Evolutionary conservation across 2,329 filamentous ascomycete genomes (phyloP), one percentile per base, ranked within the genome.

Genomic region (Alternaria dauci): DNA sequence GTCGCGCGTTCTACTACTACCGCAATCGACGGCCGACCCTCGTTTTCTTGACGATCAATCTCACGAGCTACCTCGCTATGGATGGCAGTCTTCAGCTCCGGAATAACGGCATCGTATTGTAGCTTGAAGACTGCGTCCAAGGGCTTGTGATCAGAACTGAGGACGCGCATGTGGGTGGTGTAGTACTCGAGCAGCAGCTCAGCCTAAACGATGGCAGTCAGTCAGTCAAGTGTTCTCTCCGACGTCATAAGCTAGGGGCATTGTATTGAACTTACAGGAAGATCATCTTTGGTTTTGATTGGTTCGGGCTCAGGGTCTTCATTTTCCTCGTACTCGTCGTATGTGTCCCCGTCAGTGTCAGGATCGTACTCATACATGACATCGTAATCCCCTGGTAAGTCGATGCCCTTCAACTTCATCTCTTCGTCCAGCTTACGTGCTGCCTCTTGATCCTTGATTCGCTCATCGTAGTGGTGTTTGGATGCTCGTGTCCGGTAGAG

Each of bases 61-160:
- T 97, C 91, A 56, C 91, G 87, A 1, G 91, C 94, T 12, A 98
- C 91, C 73, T 98, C 93, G 58, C 91, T 88, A 63, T 97, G 91
- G 0, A 98, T 84, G 63, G 88, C 90, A 1, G 92, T 88, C 76
- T 96, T 97, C 26, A 97, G 81, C 28, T 94, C 89, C 0, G 93
- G 91, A 0, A 96, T 88, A 1, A 97, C 91, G 0, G 92, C 91
- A 63, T 97, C 92, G 73, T 95, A 97, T 44, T 91, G 89, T 8
- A 99, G 80, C 0, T 87, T 90, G 73, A 98, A 98, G 1, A 94
- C 82, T 1, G 93, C 92, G 59, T 89, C 87, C 2, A 99, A 81
- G 0, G 95, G 96, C 76, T 99, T 99, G 79, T 99, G 95, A 71
- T 99, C 95, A 0, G 94, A 98, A 0, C 94, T 97, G 16, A 92